These are phyloP conservation scores for Hyparrhenia diplandra DNA, from an alignment of 176 grass and related monocot species.

Conservation along the genomic window DNA sequence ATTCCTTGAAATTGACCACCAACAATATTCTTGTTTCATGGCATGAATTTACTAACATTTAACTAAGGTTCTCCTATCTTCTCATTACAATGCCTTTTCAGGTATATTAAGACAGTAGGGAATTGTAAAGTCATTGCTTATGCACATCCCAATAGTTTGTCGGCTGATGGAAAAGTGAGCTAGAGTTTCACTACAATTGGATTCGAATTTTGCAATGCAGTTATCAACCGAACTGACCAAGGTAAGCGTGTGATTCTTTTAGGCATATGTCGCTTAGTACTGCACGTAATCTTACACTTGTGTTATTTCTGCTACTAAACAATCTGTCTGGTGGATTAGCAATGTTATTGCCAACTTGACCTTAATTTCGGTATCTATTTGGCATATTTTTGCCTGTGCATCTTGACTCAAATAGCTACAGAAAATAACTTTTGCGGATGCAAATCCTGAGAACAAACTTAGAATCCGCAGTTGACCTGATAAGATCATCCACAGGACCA, in stretches of 20 bases:
- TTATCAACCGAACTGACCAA: neutral
- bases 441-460: conserved; percentile 25
- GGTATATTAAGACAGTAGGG: neutral
- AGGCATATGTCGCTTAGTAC: neutral
- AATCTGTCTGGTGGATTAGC: neutral
- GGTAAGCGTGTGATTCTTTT: conserved; percentile 20
- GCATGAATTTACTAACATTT: conserved; percentile 29
- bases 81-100: conserved; percentile 17
- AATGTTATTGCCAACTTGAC: conserved; percentile 23
- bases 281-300: neutral
- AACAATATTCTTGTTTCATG: conserved; percentile 19
- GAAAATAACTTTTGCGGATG: conserved; percentile 31
- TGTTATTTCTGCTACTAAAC: neutral
- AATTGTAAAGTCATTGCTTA: neutral
- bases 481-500: conserved; percentile 26
- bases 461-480: conserved; percentile 38
- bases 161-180: neutral
- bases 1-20: neutral
- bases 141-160: conserved; percentile 14
- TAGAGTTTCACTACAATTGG: neutral
- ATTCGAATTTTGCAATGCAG: neutral
- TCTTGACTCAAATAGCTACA: conserved; percentile 20
- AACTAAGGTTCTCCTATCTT: conserved; percentile 24
- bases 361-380: conserved; percentile 12
- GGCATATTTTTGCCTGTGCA: conserved; percentile 19